Conservation (phyloP, 2,329 filamentous ascomycete species). For the Stemphylium beticola region DNA sequence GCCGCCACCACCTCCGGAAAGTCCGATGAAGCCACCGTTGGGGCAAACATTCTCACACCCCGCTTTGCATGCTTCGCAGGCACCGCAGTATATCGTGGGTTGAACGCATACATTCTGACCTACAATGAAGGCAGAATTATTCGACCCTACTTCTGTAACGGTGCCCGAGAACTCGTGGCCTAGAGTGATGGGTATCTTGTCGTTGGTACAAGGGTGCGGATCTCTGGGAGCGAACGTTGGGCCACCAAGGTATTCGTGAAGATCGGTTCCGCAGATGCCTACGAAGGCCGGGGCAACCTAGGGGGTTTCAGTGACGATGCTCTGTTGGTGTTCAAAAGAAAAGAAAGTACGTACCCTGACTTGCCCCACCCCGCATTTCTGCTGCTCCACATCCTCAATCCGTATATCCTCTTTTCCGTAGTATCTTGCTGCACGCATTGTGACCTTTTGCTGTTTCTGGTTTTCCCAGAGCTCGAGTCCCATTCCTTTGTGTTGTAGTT, state of each 20-base stretch:
- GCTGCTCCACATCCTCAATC: conserved; percentile 59
- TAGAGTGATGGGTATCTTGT: conserved; percentile 64
- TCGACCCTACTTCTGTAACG: conserved; percentile 63
- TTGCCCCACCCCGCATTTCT: conserved; percentile 57
- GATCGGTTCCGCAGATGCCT: conserved; percentile 61
- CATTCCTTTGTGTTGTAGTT: conserved; percentile 1
- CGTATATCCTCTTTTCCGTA: conserved; percentile 63
- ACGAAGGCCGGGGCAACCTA: conserved; percentile 56
- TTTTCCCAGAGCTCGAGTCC: conserved; percentile 10
- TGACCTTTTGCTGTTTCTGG: conserved; percentile 1
- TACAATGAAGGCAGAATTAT: conserved; percentile 55
- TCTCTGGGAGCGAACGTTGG: conserved; percentile 57
- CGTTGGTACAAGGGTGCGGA: conserved; percentile 65
- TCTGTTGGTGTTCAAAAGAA: neutral
- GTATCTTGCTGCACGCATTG: conserved; percentile 62
- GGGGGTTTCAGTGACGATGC: neutral
- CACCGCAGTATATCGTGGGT: conserved; percentile 64
- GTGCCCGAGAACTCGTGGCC: conserved; percentile 71
- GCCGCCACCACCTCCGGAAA: conserved; percentile 60
- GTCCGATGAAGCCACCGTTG: conserved; percentile 60
- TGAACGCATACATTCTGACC: conserved; percentile 66
- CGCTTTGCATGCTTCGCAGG: conserved; percentile 61
- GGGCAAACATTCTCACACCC: conserved; percentile 65
- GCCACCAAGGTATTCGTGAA: conserved; percentile 61
- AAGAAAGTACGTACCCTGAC: conserved; percentile 48